Conservation (phyloP, 495 filamentous ascomycete genomes). For the Penicillium subrubescens region DNA sequence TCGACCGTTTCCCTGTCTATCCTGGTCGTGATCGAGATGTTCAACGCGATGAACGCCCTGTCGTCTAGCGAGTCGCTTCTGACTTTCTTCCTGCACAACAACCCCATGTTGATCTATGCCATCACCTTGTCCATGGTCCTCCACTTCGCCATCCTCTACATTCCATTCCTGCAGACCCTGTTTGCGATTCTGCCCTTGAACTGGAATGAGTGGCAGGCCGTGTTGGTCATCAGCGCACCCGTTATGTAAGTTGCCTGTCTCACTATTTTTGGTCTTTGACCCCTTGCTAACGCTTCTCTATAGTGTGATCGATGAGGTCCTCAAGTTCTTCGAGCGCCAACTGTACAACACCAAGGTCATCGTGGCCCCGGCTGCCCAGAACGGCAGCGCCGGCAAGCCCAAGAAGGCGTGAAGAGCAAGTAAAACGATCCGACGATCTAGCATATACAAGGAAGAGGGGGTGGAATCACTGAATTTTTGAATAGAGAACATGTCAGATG, state of each 20-base stretch:
- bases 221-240: slow-evolving; percentile 83
- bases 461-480: slow-evolving; percentile 1
- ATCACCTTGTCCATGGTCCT: slow-evolving; percentile 93
- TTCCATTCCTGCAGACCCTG: slow-evolving; percentile 81
- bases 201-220: slow-evolving; percentile 90
- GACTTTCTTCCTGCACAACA: slow-evolving; percentile 91
- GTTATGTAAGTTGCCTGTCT: slow-evolving; percentile 74
- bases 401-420: slow-evolving; percentile 38
- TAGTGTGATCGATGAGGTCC: slow-evolving; percentile 84
- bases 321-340: slow-evolving; percentile 80
- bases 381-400: slow-evolving; percentile 40
- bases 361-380: slow-evolving; percentile 27
- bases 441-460: slow-evolving; percentile 6
- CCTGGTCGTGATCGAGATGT: slow-evolving; percentile 98
- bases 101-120: slow-evolving; percentile 96
- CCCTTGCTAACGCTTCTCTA: slow-evolving; percentile 17
- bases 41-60: slow-evolving; percentile 99
- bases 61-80: slow-evolving; percentile 93
- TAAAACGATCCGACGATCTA: slow-evolving; percentile 22
- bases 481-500: slow-evolving; percentile 6
- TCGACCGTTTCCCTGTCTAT: slow-evolving; percentile 93
- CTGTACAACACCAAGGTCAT: slow-evolving; percentile 43
- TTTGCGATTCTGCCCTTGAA: slow-evolving; percentile 92
- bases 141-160: slow-evolving; percentile 93
- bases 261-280: not conserved